Evolutionary conservation across 208 protist genomes (phyloP).

Genomic region (Zelonia costaricensis): DNA sequence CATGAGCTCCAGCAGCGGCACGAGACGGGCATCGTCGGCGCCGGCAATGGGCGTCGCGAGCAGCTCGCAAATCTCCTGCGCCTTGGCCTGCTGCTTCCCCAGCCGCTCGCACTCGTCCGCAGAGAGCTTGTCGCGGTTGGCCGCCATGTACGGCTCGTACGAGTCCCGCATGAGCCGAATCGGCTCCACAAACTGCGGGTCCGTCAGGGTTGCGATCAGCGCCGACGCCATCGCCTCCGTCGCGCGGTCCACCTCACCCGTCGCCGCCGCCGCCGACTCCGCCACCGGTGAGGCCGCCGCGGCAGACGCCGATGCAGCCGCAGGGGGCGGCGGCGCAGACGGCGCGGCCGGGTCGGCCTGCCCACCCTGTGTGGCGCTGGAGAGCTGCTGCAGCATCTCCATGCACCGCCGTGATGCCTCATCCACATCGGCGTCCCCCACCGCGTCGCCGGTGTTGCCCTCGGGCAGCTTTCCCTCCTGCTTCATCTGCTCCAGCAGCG

Average conservation of each 20-base stretch:
- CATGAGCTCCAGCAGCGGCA: conserved; percentile 56
- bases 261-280: background rate
- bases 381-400: conserved; percentile 36
- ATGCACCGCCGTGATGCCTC: conserved; percentile 35
- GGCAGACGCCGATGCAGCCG: conserved; percentile 7
- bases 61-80: conserved; percentile 61
- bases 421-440: conserved; percentile 30
- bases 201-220: conserved; percentile 44
- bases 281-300: background rate
- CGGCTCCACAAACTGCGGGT: conserved; percentile 61
- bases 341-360: background rate
- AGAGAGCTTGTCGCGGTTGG: conserved; percentile 28
- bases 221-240: conserved; percentile 39
- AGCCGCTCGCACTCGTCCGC: conserved; percentile 56
- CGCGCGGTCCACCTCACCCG: conserved; percentile 1
- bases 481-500: conserved; percentile 42
- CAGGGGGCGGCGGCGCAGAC: background rate
- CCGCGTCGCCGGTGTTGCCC: conserved; percentile 5
- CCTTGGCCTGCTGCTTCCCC: conserved; percentile 46
- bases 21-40: conserved; percentile 49
- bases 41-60: conserved; percentile 41
- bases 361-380: conserved; percentile 1
- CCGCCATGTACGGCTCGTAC: conserved; percentile 57
- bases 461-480: conserved; percentile 22
- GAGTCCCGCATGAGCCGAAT: conserved; percentile 68